A percentile compares a stretch with the other conserved stretches of the same genome.
Evolutionary conservation across 139 green algal species (phyloP).

Genomic region (Yamagishiella unicocca): DNA sequence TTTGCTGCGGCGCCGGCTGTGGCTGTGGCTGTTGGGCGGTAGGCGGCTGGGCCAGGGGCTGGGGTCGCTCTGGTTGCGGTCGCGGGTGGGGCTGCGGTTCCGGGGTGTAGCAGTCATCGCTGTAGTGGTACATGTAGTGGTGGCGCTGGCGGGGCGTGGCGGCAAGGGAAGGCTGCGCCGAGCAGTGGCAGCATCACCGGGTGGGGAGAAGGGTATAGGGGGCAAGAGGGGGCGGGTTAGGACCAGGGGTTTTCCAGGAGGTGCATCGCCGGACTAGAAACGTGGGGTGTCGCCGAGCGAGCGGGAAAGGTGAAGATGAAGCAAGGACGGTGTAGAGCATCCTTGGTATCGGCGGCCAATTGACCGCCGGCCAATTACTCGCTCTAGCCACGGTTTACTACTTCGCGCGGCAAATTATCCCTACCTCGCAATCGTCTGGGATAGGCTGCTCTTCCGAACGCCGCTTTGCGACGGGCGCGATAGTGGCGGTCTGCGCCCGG

Average conservation of each 20-base stretch:
- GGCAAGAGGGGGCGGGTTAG: background rate
- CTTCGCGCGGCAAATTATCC: background rate
- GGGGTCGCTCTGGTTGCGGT: background rate
- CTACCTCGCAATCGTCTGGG: background rate
- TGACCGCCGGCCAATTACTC: background rate
- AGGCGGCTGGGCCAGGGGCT: background rate
- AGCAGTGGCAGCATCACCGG: background rate
- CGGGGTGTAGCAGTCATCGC: background rate
- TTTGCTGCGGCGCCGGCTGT: background rate
- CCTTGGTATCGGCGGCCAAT: background rate
- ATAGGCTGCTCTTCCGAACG: background rate
- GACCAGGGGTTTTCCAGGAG: background rate
- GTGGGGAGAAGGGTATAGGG: background rate
- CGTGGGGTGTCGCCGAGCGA: background rate
- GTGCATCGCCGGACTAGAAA: background rate
- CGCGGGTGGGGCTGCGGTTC: too few species aligned
- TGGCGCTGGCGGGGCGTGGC: background rate
- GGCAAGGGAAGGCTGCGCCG: background rate
- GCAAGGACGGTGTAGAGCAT: background rate
- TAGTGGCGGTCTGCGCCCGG: background rate
- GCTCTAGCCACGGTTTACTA: background rate
- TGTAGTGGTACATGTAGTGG: background rate
- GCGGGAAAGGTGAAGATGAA: background rate
- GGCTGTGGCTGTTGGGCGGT: background rate
- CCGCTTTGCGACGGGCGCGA: background rate